Evolutionary conservation across 345 rosid species (phyloP), one percentile per base, ranked within the genome.

Genomic region (Mallotus nudiflorus): DNA sequence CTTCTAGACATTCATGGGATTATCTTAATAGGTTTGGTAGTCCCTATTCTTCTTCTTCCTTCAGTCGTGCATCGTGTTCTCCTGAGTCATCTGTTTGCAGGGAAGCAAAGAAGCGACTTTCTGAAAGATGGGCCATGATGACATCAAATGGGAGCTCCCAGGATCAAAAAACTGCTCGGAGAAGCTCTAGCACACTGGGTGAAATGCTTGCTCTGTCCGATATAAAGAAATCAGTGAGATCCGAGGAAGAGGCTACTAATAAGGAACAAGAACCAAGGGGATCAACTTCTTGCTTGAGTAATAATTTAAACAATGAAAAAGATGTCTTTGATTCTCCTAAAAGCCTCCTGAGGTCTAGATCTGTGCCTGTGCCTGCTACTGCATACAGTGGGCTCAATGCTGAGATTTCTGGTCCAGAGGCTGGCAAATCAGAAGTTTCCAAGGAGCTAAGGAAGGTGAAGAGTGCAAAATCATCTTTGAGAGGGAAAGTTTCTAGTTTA

Each of bases 101-200:
- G 73, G 95, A 89, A 76, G 91, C 91, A 50, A 89, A 85, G 73
- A 87, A 83, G 72, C 82, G 90, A 45, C 86, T 89, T 53, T 92
- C 98, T 37, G 99, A 92, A 78, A 89, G 99, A 84, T 96, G 99
- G 99, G 93, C 96, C 68, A 80, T 86, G 84, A 85, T 91, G 91
- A 74, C 98, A 60, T 84, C 86, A 71, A 84, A 79, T 77, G 90
- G 83, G 66, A 87, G 72, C 78, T 78, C 80, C 62, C 86, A 76
- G 29, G 89, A 85, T 65, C 90, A 75, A 37, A 83, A 80, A 53
- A 77, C 67, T 65, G 64, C 76, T 64, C 72, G 81, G 66, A 86
- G 81, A 79, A 84, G 87, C 78, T 92, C 97, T 57, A 89, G 87
- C 42, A 91, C 96, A 24, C 77, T 92, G 72, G 98, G 99, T 8